These are phyloP conservation scores for Patellifolia procumbens DNA, from an alignment of 179 eudicot species.

Conservation along the genomic window DNA sequence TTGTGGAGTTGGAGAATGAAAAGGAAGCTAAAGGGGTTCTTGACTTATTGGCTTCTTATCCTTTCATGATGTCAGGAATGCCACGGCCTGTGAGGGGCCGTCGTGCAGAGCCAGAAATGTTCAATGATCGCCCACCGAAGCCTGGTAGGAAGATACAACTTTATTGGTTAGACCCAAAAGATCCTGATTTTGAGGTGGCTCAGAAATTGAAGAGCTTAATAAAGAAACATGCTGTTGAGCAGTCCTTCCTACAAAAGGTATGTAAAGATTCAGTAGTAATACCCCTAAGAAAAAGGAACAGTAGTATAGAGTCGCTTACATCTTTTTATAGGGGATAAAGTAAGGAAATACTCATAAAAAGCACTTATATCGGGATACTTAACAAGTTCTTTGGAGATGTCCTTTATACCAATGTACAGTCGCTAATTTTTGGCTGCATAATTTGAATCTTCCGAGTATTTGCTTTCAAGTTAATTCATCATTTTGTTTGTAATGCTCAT, in stretches of 20 bases:
- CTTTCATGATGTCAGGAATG: conserved; percentile 77
- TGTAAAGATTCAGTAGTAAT: not conserved
- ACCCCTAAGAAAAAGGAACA: too few species aligned
- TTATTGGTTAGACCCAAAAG: conserved; percentile 55
- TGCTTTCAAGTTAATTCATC: not conserved
- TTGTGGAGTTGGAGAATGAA: conserved; percentile 55
- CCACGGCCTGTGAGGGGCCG: conserved; percentile 74
- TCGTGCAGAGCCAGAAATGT: conserved; percentile 56
- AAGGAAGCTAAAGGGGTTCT: conserved; percentile 46
- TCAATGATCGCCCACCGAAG: conserved; percentile 60
- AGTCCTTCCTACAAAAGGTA: conserved; percentile 49
- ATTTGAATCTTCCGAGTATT: not conserved
- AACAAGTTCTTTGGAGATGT: not conserved
- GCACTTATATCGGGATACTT: too few species aligned
- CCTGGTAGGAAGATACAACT: conserved; percentile 48
- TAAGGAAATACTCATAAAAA: too few species aligned
- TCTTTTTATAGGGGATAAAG: not conserved
- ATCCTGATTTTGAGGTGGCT: conserved; percentile 60
- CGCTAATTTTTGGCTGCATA: not conserved
- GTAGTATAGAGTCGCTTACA: too few species aligned
- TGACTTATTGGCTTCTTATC: conserved; percentile 29
- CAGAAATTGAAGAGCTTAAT: conserved; percentile 43
- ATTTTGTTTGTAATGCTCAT: conserved; percentile 3
- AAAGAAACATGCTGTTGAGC: conserved; percentile 52
- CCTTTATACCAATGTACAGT: not conserved